Evolutionary conservation across 208 protist species (phyloP).

Genomic region (Crithidia expoeki): DNA sequence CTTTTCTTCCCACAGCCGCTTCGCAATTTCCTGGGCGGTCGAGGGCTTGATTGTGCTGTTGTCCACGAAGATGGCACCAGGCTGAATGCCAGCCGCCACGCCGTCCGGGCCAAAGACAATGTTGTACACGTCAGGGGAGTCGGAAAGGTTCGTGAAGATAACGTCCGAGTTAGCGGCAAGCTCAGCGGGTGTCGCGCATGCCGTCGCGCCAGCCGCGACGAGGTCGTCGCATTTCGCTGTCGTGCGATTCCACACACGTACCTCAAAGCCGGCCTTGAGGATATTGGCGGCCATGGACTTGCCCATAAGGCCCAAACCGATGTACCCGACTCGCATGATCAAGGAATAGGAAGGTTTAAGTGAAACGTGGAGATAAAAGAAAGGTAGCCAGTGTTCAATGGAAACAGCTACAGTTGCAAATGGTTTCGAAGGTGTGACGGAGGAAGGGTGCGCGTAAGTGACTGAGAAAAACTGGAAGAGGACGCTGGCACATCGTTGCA

Average conservation of each 20-base stretch:
- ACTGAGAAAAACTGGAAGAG: too few relatives aligned
- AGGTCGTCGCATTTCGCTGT: conserved; percentile 77
- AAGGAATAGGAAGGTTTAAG: background rate
- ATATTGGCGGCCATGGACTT: conserved; percentile 91
- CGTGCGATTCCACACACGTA: conserved; percentile 91
- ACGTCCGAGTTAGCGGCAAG: conserved; percentile 84
- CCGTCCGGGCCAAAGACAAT: conserved; percentile 88
- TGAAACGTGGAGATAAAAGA: background rate
- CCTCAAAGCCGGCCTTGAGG: conserved; percentile 84
- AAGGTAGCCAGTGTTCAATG: too few relatives aligned
- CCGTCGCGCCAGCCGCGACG: conserved; percentile 73
- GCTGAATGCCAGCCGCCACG: conserved; percentile 73
- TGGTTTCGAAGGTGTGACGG: too few relatives aligned
- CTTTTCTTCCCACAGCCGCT: conserved; percentile 72
- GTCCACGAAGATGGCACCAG: conserved; percentile 89
- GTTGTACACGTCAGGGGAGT: conserved; percentile 87
- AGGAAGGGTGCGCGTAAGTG: too few relatives aligned
- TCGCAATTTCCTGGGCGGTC: conserved; percentile 86
- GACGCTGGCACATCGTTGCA: too few relatives aligned
- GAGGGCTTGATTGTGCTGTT: conserved; percentile 96
- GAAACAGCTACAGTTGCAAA: too few relatives aligned
- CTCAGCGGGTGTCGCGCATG: conserved; percentile 74
- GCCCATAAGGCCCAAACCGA: conserved; percentile 95
- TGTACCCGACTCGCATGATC: conserved; percentile 87
- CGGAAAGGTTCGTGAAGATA: conserved; percentile 94